Percentiles rank a stretch among this genome's conserved stretches.
These are phyloP conservation scores for Phaffomyces opuntiae DNA, from an alignment of 805 yeast species.

Conservation along the genomic window DNA sequence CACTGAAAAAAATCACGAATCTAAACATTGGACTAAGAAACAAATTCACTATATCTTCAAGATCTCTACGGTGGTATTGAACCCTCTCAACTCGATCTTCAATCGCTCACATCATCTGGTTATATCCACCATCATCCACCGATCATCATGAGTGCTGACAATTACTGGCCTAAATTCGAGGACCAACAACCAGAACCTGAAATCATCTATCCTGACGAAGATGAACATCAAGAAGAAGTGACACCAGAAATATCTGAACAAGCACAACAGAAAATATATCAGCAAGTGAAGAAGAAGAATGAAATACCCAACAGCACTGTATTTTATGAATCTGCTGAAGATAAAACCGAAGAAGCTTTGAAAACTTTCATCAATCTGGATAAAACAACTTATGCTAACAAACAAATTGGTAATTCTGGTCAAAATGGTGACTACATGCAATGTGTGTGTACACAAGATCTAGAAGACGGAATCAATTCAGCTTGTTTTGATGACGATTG, in stretches of 20 bases:
- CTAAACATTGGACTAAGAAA: too few relatives aligned
- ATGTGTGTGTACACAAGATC: slow-evolving; percentile 73
- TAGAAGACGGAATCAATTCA: slow-evolving; percentile 34
- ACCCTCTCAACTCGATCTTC: too few relatives aligned
- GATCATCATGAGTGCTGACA: too few relatives aligned
- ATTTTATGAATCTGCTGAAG: slow-evolving; percentile 33
- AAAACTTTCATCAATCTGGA: slow-evolving; percentile 47
- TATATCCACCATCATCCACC: too few relatives aligned
- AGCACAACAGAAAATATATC: slow-evolving; percentile 6
- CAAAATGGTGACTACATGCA: slow-evolving; percentile 77
- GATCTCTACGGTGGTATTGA: too few relatives aligned
- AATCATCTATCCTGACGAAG: too few relatives aligned
- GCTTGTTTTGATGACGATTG: slow-evolving; percentile 91
- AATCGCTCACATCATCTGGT: too few relatives aligned
- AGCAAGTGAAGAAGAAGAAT: slow-evolving; percentile 13
- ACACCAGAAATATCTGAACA: slow-evolving; percentile 8
- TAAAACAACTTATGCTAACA: slow-evolving; percentile 56
- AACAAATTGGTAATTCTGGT: slow-evolving; percentile 59
- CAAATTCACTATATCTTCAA: too few relatives aligned
- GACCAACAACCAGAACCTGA: too few relatives aligned
- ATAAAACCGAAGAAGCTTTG: slow-evolving; percentile 65
- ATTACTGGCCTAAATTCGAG: too few relatives aligned
- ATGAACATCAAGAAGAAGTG: neutral
- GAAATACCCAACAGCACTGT: slow-evolving; percentile 15
- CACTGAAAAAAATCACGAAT: too few relatives aligned